Base-by-base conservation (phyloP, 805 yeast genomes). In the Candida chilensis region DNA sequence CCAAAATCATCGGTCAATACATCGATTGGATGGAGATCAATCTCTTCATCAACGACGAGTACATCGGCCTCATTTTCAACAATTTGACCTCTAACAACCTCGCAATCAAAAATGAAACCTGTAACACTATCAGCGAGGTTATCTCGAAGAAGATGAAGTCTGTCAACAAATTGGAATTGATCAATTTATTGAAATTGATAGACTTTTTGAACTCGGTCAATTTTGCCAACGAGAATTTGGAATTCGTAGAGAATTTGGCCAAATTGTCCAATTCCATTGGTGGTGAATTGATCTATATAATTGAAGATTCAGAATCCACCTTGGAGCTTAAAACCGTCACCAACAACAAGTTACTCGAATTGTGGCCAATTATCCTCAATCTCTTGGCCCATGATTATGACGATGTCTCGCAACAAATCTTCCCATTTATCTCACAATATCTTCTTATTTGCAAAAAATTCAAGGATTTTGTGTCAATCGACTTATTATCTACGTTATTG, bases 1-100 rank as follows among this genome's bases (percentile, higher is more conserved):
- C 86, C 29, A 64, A 64, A 31, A 76, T 76, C 32, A 73, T 92
- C 33, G 96, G 96, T 8, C 74, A 75, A 9, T 92, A 82, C 69
- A 82, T 87, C 16, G 78, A 88, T 16, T 92, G 99, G 98, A 85
- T 88, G 50, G 94, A 85, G 49, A 77, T 88, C 37, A 64, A 78
- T 32, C 61, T 85, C 41, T 74, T 90, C 32, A 66, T 87, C 18
- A 74, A 73, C 29, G 65, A 70, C 20, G 71, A 71, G 15, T 77
- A 71, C 40, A 58, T 84, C 42, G 54, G 63, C 17, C 47, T 71
- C 21, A 67, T 86, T 28, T 78, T 74, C 44, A 70, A 67, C 35
- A 78, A 69, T 44, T 61, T 86, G 38, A 45, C 44, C 9, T 37
- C 45, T 7, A 65, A 64, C 32, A 54, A 51, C 34, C 52, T 54